Percentiles rank a stretch among this genome's conserved stretches.
Evolutionary conservation across 768 basidiomycete genomes (phyloP).

Genomic region (Amylocystis lapponica): DNA sequence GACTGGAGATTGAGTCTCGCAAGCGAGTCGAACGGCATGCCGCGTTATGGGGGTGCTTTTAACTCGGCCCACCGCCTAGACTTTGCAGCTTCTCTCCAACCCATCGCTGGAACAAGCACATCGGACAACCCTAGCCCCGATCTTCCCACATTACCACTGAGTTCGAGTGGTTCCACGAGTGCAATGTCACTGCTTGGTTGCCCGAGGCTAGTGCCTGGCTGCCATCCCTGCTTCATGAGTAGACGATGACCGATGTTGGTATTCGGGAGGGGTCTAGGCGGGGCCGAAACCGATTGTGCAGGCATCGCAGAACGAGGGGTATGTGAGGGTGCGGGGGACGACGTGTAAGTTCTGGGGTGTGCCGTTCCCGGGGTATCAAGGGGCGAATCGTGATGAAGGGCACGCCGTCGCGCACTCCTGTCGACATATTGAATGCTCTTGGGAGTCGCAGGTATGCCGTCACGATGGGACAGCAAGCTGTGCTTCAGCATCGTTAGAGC

Average conservation of each 20-base stretch:
- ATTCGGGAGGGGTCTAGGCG: constrained; percentile 44
- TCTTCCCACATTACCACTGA: constrained; percentile 36
- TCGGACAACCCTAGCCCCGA: constrained; percentile 50
- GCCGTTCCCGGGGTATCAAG: constrained; percentile 21
- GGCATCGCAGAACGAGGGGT: constrained; percentile 17
- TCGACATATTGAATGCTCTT: constrained; percentile 43
- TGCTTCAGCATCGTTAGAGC: constrained; percentile 63
- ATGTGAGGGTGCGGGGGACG: constrained; percentile 6
- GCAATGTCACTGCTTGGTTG: constrained; percentile 32
- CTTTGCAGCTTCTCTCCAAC: constrained; percentile 38
- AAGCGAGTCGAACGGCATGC: too few relatives aligned
- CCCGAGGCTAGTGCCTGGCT: constrained; percentile 56
- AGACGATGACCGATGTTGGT: constrained; percentile 65
- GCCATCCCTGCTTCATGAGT: constrained; percentile 73
- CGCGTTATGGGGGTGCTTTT: too few relatives aligned
- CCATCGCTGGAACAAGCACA: constrained; percentile 1
- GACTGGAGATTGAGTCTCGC: too few relatives aligned
- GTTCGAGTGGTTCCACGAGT: constrained; percentile 53
- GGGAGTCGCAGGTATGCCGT: not conserved
- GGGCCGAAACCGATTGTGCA: constrained; percentile 28
- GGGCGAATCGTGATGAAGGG: constrained; percentile 46
- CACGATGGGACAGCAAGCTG: constrained; percentile 51
- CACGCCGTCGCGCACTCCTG: constrained; percentile 66
- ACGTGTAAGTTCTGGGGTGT: constrained; percentile 2
- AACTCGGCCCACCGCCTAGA: constrained; percentile 35